Conservation (phyloP, 768 basidiomycete genomes). For the Naganishia vishniacii region DNA sequence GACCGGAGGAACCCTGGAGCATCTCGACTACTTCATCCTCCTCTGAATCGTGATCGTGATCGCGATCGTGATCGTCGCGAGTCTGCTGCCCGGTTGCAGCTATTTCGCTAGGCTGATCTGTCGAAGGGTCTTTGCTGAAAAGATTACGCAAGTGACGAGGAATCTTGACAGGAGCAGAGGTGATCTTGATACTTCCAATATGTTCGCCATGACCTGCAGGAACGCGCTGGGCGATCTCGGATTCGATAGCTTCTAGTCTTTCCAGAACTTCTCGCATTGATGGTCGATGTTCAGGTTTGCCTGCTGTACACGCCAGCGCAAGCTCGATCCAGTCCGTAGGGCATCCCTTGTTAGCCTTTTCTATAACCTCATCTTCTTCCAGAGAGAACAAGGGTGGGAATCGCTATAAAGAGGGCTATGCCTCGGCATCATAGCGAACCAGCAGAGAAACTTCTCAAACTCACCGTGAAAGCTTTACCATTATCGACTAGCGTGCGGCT, state of each 20-base stretch:
- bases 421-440: no score
- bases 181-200: constrained; percentile 77
- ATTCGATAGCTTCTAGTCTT: constrained; percentile 71
- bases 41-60: constrained; percentile 30
- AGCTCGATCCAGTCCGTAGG: constrained; percentile 72
- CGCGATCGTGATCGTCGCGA: constrained; percentile 14
- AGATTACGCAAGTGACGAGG: constrained; percentile 26
- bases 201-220: constrained; percentile 65
- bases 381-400: constrained; percentile 72
- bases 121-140: constrained; percentile 18
- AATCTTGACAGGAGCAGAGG: constrained; percentile 44
- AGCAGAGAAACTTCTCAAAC: constrained; percentile 15
- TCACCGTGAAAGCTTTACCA: constrained; percentile 49
- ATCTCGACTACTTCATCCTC: constrained; percentile 35
- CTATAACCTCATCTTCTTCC: constrained; percentile 66
- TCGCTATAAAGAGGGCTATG: constrained; percentile 66
- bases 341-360: constrained; percentile 65
- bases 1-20: constrained; percentile 38
- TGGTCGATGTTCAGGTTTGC: constrained; percentile 65
- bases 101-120: not conserved
- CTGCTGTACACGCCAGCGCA: constrained; percentile 67
- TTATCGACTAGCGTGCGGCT: constrained; percentile 81
- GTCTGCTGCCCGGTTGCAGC: not conserved
- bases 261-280: constrained; percentile 73
- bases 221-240: constrained; percentile 67